Evolutionary conservation across 1,139 yeast species (phyloP).

Genomic region (Suhomyces ambrosiae): DNA sequence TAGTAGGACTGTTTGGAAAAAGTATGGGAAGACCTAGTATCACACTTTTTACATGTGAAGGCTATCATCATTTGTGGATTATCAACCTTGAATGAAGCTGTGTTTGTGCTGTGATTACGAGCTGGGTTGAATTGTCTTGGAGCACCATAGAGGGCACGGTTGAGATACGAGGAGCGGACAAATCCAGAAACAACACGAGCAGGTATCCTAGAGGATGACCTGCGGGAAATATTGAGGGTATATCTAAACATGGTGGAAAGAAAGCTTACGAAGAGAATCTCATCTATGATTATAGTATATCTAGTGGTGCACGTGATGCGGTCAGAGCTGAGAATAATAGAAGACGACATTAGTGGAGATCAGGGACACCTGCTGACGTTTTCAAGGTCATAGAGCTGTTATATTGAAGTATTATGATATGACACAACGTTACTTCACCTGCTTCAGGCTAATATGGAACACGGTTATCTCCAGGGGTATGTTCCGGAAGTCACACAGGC

Average conservation of each 20-base stretch:
- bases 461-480: too few relatives aligned
- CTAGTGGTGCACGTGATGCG: background rate
- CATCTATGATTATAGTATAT: too few relatives aligned
- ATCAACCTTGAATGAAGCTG: constrained; percentile 43
- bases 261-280: too few relatives aligned
- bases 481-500: too few relatives aligned
- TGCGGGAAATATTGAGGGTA: background rate
- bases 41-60: constrained; percentile 89
- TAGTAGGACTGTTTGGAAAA: constrained; percentile 91
- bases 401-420: too few relatives aligned
- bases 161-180: background rate
- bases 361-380: too few relatives aligned
- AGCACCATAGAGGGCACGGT: background rate
- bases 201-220: background rate
- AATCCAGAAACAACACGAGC: background rate
- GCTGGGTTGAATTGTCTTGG: background rate
- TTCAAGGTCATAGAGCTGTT: too few relatives aligned
- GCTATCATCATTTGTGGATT: constrained; percentile 84
- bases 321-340: too few relatives aligned
- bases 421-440: too few relatives aligned
- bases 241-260: constrained; percentile 1
- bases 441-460: too few relatives aligned
- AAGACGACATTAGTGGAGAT: too few relatives aligned
- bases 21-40: constrained; percentile 79
- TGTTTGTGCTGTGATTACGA: constrained; percentile 9